Base-by-base conservation (phyloP, 805 yeast genomes). In the Starmerella cellae region DNA sequence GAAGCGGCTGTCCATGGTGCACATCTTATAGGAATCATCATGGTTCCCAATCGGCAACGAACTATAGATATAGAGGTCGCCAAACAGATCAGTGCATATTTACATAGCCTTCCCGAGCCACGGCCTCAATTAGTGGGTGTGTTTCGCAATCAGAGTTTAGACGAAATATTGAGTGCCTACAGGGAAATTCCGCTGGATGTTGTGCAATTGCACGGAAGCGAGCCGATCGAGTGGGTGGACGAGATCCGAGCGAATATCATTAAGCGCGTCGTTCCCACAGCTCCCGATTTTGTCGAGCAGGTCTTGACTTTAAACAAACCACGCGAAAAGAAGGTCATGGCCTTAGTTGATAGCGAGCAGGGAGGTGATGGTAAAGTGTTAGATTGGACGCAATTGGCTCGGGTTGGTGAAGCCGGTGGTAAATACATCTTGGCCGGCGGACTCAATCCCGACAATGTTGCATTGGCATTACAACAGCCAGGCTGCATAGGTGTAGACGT, bases 401-500 rank as follows among this genome's bases (percentile, higher is more conserved):
- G 16, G 9, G 36, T 48, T 3, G 39, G 45, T 9, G 37, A 37
- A 2, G 30, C 66, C 0, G 58, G 60, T 5, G 61, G 58, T 10
- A 43, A 66, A 35, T 82, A 70, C 53, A 55, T 91, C 0, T 65
- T 91, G 22, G 97, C 97, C 0, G 98, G 98, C 4, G 98, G 98
- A 0, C 66, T 91, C 44, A 77, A 69, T 0, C 83, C 91, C 0
- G 75, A 69, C 1, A 91, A 87, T 53, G 83, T 91, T 5, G 43
- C 45, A 0, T 57, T 58, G 2, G 93, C 94, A 0, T 47, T 62
- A 14, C 34, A 40, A 6, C 58, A 71, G 11, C 50, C 56, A 0
- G 88, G 91, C 20, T 75, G 82, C n/a, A 56, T 77, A 29, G 97
- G 96, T 3, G 88, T 82, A 21, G 98, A 88, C 61, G 97, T 91